Percentiles rank a stretch among this genome's conserved stretches.
phyloP scores from a whole-genome alignment of 2,329 filamentous ascomycete species.

The Colletotrichum costaricense region DNA sequence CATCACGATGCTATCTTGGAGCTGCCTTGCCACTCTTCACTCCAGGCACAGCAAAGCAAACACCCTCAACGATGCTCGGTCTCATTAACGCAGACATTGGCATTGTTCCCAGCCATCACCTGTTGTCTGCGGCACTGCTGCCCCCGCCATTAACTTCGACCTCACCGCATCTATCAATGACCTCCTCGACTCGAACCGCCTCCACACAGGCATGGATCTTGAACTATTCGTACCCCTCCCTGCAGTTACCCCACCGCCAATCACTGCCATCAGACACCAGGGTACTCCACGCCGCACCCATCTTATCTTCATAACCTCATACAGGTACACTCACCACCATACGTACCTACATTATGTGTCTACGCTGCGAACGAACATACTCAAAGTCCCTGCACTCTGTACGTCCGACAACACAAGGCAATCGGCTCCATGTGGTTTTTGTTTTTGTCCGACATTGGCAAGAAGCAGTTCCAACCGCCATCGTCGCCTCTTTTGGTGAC shows the following conservation, averaged over 20 bases:
- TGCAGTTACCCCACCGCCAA: neutral
- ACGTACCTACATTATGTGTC: neutral
- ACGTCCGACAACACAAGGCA: neutral
- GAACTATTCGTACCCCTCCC: neutral
- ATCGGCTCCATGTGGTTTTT: constrained; percentile 5
- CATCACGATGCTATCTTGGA: neutral
- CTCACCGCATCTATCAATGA: neutral
- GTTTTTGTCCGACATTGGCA: neutral
- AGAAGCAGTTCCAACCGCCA: neutral
- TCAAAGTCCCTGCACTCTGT: constrained; percentile 1
- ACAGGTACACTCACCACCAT: neutral
- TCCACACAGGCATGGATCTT: constrained; percentile 7
- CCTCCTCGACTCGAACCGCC: constrained; percentile 13
- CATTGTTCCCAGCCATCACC: neutral
- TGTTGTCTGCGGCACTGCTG: neutral
- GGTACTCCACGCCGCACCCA: neutral
- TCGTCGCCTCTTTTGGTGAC: neutral
- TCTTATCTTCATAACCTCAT: neutral
- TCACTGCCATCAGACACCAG: neutral
- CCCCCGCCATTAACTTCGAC: neutral
- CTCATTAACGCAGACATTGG: neutral
- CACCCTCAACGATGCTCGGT: neutral
- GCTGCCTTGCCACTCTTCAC: neutral
- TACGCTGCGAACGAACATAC: neutral
- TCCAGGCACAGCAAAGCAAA: neutral